Evolutionary conservation across 305 asterid genomes (phyloP).

Genomic region (Fraxinus angustifolia): DNA sequence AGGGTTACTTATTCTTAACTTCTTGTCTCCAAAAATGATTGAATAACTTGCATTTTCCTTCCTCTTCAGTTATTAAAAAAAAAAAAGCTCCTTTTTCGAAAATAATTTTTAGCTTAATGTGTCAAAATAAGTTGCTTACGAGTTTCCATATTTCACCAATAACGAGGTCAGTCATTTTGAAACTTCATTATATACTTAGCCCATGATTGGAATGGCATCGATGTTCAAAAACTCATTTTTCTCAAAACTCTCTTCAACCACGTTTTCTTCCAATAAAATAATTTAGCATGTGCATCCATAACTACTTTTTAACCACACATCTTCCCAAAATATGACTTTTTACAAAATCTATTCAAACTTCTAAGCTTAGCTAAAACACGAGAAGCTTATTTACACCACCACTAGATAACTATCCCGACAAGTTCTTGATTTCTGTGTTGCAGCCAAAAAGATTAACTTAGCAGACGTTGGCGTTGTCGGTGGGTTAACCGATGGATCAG

Average conservation of each 20-base stretch:
- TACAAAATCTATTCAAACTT: background rate
- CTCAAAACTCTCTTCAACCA: background rate
- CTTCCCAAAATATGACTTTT: background rate
- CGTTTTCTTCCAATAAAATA: background rate
- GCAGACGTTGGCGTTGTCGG: constrained; percentile 80
- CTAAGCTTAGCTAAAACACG: background rate
- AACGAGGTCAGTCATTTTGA: background rate
- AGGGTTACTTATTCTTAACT: background rate
- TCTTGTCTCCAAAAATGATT: background rate
- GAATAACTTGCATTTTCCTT: background rate
- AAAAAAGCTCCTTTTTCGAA: background rate
- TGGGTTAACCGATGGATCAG: constrained; percentile 57
- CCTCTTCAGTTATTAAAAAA: background rate
- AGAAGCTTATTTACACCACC: background rate
- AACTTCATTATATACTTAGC: background rate
- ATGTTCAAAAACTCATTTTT: background rate
- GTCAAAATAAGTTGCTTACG: background rate
- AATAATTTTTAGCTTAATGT: background rate
- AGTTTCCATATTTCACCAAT: background rate
- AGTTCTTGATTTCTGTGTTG: constrained; percentile 12
- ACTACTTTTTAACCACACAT: background rate
- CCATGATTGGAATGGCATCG: background rate
- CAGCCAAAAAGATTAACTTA: constrained; percentile 86
- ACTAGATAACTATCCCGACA: background rate
- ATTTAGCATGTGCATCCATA: background rate